A percentile compares a stretch with the other conserved stretches of the same genome.
phyloP scores from a whole-genome alignment of 169 alveolate genomes.

The Plasmodium yoelii region DNA sequence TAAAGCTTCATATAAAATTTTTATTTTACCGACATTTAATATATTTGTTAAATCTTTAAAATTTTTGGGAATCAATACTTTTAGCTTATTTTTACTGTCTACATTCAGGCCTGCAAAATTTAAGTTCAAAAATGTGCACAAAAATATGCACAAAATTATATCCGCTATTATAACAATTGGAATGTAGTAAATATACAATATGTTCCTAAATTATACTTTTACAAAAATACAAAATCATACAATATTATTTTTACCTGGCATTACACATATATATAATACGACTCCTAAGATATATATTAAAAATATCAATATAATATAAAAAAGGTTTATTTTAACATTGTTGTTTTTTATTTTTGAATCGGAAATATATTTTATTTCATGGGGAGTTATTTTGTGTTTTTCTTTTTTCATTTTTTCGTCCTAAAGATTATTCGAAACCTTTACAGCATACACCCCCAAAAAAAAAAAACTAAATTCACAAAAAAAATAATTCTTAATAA shows the following conservation, averaged over 20 bases:
- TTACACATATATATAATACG: conserved; percentile 22
- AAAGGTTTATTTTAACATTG: conserved; percentile 49
- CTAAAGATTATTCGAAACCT: not conserved
- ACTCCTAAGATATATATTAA: conserved; percentile 16
- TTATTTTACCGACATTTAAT: conserved; percentile 23
- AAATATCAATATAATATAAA: conserved; percentile 41
- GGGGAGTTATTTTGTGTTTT: conserved; percentile 6
- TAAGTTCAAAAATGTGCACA: too few relatives aligned
- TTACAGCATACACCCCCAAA: too few relatives aligned
- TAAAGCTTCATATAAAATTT: conserved; percentile 62
- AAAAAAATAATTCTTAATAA: too few relatives aligned
- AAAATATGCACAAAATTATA: too few relatives aligned
- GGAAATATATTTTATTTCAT: conserved; percentile 14
- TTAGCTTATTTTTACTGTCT: conserved; percentile 52
- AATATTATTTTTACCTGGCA: conserved; percentile 41
- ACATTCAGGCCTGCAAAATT: conserved; percentile 20
- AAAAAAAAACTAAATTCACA: too few relatives aligned
- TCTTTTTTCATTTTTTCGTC: conserved; percentile 49
- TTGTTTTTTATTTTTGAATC: conserved; percentile 15
- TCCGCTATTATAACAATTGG: too few relatives aligned
- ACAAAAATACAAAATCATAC: too few relatives aligned
- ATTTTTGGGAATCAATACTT: conserved; percentile 46
- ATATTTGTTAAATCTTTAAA: conserved; percentile 45
- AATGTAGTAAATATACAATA: too few relatives aligned
- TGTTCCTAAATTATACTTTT: too few relatives aligned